These are phyloP conservation scores for Cyamopsis tetragonoloba DNA, from an alignment of 306 rosid species.

Conservation along the genomic window DNA sequence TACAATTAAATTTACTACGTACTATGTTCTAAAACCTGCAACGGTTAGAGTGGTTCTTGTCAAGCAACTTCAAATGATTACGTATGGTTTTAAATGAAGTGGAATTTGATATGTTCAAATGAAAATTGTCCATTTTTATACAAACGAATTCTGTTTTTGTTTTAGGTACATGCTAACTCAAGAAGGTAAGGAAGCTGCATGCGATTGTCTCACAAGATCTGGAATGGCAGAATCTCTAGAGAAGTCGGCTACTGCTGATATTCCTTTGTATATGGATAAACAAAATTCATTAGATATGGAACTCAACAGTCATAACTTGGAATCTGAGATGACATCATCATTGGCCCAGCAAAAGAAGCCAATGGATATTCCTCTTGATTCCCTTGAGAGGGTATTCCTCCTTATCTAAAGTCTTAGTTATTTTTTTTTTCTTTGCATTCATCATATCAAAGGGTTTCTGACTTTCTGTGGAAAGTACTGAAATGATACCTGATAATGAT, in stretches of 20 bases:
- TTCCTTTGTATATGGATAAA: conserved; percentile 30
- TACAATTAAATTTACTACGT: background rate
- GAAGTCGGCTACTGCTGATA: conserved; percentile 39
- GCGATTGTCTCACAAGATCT: conserved; percentile 80
- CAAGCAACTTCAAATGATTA: background rate
- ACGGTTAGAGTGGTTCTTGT: conserved; percentile 4
- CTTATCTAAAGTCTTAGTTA: background rate
- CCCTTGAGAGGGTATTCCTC: conserved; percentile 61
- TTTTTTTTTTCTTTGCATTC: conserved; percentile 10
- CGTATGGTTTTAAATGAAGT: background rate
- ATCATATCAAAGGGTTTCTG: background rate
- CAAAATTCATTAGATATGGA: conserved; percentile 33
- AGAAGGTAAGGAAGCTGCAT: conserved; percentile 87
- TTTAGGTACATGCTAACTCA: conserved; percentile 87
- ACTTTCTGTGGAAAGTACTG: background rate
- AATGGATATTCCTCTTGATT: conserved; percentile 57
- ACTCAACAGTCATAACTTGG: conserved; percentile 32
- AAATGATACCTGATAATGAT: conserved; percentile 19
- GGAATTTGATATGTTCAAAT: conserved; percentile 14
- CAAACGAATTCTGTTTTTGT: conserved; percentile 8
- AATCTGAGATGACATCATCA: conserved; percentile 42
- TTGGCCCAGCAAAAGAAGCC: conserved; percentile 38
- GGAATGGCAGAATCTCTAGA: conserved; percentile 54
- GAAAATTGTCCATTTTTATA: background rate
- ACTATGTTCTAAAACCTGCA: background rate